Conservation (phyloP, 2,329 filamentous ascomycete species). For the Fusarium albosuccineum region DNA sequence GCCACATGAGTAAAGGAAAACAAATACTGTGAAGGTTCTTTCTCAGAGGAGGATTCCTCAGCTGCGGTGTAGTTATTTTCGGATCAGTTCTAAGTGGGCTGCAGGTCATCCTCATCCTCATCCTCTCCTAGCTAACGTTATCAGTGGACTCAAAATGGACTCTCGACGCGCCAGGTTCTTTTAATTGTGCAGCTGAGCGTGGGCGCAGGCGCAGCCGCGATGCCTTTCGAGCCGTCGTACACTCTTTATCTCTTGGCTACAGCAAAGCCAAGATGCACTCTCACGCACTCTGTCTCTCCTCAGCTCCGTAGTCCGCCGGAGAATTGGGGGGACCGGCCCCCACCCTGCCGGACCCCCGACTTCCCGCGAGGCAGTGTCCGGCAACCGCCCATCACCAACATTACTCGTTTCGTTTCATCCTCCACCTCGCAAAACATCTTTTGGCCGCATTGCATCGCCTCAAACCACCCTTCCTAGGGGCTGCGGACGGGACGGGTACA, state of each 20-base stretch:
- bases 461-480: conserved; percentile 7
- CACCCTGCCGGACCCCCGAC: conserved; percentile 26
- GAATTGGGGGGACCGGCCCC: conserved; percentile 11
- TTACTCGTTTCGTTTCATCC: conserved; percentile 31
- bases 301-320: conserved; percentile 5
- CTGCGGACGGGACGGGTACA: conserved; percentile 17
- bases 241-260: background rate
- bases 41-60: background rate
- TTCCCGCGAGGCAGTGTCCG: conserved; percentile 30
- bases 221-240: background rate
- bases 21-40: no score
- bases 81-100: no score
- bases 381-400: conserved; percentile 9
- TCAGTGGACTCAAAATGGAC: no score
- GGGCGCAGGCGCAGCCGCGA: background rate
- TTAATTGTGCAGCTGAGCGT: no score
- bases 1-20: no score
- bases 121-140: no score
- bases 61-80: no score
- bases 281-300: background rate
- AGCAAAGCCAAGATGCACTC: background rate
- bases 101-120: no score
- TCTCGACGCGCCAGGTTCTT: no score
- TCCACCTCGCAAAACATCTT: background rate
- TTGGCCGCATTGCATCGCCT: conserved; percentile 10